Evolutionary conservation across 441 rosid species (phyloP).

Genomic region (Erodium trifolium): DNA sequence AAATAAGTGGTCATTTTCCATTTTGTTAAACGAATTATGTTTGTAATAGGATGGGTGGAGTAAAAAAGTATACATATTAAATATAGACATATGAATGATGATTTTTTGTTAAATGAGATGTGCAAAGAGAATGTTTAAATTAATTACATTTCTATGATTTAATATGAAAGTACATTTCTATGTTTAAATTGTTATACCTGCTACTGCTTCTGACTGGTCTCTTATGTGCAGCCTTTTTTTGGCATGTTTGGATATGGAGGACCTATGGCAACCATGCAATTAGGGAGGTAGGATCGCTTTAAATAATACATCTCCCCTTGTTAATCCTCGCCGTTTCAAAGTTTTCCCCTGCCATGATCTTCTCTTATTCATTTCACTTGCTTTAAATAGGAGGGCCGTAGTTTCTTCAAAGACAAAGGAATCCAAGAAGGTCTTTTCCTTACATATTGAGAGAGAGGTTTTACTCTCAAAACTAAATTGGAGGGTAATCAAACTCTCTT

Average conservation of each 20-base stretch:
- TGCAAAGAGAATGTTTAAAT: not conserved
- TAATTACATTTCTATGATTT: not conserved
- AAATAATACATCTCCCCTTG: not conserved
- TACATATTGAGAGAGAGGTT: conserved; percentile 51
- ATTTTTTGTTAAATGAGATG: not conserved
- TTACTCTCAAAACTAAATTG: conserved; percentile 42
- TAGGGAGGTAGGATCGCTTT: conserved; percentile 45
- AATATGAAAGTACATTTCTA: not conserved
- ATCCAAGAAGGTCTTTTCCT: conserved; percentile 45
- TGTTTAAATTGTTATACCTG: not conserved
- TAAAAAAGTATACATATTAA: not conserved
- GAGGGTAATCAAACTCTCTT: conserved; percentile 37
- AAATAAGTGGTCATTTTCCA: not conserved
- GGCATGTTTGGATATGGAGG: conserved; percentile 91
- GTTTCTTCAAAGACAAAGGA: conserved; percentile 59
- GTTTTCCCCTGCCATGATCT: not conserved
- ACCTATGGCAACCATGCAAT: conserved; percentile 55
- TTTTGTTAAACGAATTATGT: not conserved
- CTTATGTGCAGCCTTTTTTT: conserved; percentile 48
- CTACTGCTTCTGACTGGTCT: not conserved
- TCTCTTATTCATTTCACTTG: conserved; percentile 3
- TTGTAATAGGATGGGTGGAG: not conserved
- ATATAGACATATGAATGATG: not conserved
- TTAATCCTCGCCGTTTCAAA: not conserved
- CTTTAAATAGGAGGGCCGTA: conserved; percentile 35